Evolutionary conservation across 768 basidiomycete species (phyloP).

Genomic region (Collybia nuda): DNA sequence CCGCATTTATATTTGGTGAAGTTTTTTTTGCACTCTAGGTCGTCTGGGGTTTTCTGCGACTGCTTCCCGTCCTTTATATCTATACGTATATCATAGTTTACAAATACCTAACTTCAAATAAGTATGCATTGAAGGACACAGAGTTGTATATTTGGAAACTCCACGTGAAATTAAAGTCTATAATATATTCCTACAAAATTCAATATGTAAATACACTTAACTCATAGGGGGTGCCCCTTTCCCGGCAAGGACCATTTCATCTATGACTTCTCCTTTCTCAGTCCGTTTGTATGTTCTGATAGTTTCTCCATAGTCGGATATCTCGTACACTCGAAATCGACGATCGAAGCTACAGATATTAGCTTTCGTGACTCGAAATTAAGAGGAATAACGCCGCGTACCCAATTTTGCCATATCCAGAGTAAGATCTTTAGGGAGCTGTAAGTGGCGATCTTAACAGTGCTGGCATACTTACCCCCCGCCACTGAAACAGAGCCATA

Average conservation of each 20-base stretch:
- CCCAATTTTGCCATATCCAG: slow-evolving; percentile 80
- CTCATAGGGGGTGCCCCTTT: slow-evolving; percentile 35
- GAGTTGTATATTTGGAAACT: no score
- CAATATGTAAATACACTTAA: not conserved
- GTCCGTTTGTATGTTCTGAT: slow-evolving; percentile 86
- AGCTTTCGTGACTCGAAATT: slow-evolving; percentile 7
- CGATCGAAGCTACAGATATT: slow-evolving; percentile 70
- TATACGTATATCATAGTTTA: no score
- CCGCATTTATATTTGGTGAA: no score
- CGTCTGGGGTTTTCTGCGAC: no score
- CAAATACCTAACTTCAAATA: no score
- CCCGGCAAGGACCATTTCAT: slow-evolving; percentile 64
- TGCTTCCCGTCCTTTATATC: no score
- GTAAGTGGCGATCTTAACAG: not conserved
- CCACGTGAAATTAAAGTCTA: not conserved
- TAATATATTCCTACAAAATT: no score
- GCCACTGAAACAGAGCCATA: slow-evolving; percentile 92
- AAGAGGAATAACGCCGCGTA: slow-evolving; percentile 27
- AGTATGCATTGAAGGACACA: no score
- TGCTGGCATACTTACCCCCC: slow-evolving; percentile 56
- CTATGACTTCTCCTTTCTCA: slow-evolving; percentile 66
- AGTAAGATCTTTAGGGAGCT: slow-evolving; percentile 60
- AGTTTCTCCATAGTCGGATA: slow-evolving; percentile 90
- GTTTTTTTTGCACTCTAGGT: no score
- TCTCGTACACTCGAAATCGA: slow-evolving; percentile 84